phyloP scores from a whole-genome alignment of 164 flowering plant genomes.

The grape (Vitis vinifera) region ASM3070453v1 NC_081818.1:21650501-21651000 shows the following conservation, averaged over 20 bases:
- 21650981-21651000: too few relatives aligned
- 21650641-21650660: not conserved
- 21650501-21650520: too few relatives aligned
- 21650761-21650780: conserved; percentile 67
- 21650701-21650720: conserved; percentile 34
- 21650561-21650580: not conserved
- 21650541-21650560: not conserved
- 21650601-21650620: not conserved
- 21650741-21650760: conserved; percentile 66
- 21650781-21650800: conserved; percentile 81
- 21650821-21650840: conserved; percentile 56
- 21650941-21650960: not conserved
- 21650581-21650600: not conserved
- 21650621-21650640: not conserved
- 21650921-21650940: not conserved
- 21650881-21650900: not conserved
- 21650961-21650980: too few relatives aligned
- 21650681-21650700: not conserved
- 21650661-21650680: not conserved
- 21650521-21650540: too few relatives aligned
- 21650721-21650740: conserved; percentile 86
- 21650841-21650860: not conserved
- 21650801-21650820: conserved; percentile 61
- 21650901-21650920: not conserved
- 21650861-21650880: not conserved